Base-by-base conservation (phyloP, 2,329 filamentous ascomycete genomes). In the Aureobasidium zeae region DNA sequence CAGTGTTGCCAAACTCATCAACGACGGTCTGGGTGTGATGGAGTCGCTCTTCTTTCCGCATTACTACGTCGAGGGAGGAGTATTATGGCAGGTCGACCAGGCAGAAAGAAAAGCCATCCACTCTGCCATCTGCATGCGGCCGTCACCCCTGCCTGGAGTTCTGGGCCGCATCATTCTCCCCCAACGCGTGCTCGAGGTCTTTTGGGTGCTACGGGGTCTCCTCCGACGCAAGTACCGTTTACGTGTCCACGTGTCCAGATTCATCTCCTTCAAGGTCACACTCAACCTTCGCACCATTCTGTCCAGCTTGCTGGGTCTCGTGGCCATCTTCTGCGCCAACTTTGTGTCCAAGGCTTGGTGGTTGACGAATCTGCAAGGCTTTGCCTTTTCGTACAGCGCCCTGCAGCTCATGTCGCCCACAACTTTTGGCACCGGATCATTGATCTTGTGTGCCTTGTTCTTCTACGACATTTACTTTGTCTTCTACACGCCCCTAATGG, bases 401-500 rank as follows among this genome's bases (percentile, higher is more conserved):
- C 72, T 95, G 44, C 77, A 89, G 54, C 66, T 94, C 42, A 77
- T 96, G 68, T 94, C 87, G 1, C 87, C 88, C 0, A 94, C 87
- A 0, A 89, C 86, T 0, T 94, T 95, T 57, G 67, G 74, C 44
- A 94, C 85, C 0, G 86, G 86, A 0, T 83, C 81, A 5, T 63
- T 88, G 31, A 79, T 96, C 8, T 70, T 96, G 1, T 67, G 71
- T 8, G 85, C 82, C 0, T 70, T 96, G 1, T 96, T 96, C 67
- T 77, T 94, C 57, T 98, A 98, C 57, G 89, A 98, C 59, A 89
- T 98, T 36, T 79, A 91, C 61, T 87, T 89, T 71, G 85, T 91
- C 5, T 91, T 91, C 58, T 91, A 83, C 59, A 88, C 83, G 67
- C 85, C 85, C 0, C 79, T 85, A 58, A 91, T 91, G 85, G 71